A percentile compares a stretch with the other conserved stretches of the same genome.
Conservation (phyloP, 306 rosid species). For the Cucurbita argyrosperma region DNA sequence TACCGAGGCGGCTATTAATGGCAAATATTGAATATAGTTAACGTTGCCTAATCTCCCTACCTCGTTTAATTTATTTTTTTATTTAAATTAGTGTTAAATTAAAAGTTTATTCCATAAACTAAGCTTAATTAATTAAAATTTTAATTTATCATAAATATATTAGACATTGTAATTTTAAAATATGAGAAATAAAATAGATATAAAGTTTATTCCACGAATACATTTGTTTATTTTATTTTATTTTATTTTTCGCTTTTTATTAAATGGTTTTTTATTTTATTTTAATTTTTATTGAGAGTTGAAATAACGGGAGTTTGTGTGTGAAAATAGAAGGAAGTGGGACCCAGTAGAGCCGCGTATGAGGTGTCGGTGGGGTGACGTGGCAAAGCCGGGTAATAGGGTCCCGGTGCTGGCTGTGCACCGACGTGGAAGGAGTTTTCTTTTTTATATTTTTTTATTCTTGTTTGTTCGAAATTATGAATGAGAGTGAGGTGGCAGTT, state of each 20-base stretch:
- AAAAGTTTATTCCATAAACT: neutral
- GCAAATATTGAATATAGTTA: neutral
- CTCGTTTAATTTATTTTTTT: neutral
- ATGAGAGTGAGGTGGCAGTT: neutral
- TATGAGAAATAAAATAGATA: no score
- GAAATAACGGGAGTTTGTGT: neutral
- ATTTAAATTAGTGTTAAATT: neutral
- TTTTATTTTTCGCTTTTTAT: neutral
- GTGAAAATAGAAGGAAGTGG: neutral
- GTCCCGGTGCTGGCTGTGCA: neutral
- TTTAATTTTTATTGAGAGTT: no score
- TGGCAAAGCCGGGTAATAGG: neutral
- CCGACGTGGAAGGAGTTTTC: neutral
- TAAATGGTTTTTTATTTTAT: no score
- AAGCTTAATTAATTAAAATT: no score
- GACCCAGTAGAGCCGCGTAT: conserved; percentile 1
- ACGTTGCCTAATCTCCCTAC: neutral
- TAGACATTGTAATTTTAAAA: no score
- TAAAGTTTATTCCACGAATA: no score
- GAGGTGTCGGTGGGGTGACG: conserved; percentile 1
- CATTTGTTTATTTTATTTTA: neutral
- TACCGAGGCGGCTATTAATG: neutral
- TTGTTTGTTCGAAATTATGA: neutral
- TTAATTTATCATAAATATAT: no score
- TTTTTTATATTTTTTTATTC: neutral